Conservation (phyloP, 768 basidiomycete genomes). For the Leccinum olivaceopallidum region DNA sequence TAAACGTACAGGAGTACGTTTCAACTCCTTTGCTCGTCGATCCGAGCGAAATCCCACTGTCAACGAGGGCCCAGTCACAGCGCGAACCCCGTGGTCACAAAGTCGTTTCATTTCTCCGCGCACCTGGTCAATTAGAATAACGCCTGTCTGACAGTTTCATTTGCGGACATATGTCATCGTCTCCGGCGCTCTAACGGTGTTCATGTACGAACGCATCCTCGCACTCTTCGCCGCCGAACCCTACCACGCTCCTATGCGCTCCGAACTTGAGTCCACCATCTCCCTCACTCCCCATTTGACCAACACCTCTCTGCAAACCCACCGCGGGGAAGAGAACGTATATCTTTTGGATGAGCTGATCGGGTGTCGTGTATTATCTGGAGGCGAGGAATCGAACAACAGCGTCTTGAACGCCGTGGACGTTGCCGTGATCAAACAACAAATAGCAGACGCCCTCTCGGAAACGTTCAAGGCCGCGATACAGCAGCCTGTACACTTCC, state of each 20-base stretch:
- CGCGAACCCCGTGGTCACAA: conserved; percentile 51
- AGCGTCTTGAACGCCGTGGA: conserved; percentile 31
- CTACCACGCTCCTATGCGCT: conserved; percentile 51
- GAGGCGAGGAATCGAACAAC: conserved; percentile 23
- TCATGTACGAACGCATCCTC: conserved; percentile 78
- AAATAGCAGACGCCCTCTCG: conserved; percentile 64
- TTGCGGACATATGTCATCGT: conserved; percentile 86
- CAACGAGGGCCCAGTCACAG: conserved; percentile 16
- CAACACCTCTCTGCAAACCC: conserved; percentile 84
- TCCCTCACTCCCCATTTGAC: conserved; percentile 77
- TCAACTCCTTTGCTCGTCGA: conserved; percentile 75
- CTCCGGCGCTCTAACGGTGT: conserved; percentile 74
- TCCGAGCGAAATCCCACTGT: conserved; percentile 46
- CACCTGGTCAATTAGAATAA: conserved; percentile 11
- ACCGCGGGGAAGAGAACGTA: conserved; percentile 68
- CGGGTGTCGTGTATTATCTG: conserved; percentile 56
- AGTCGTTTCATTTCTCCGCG: conserved; percentile 39
- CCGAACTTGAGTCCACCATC: conserved; percentile 26
- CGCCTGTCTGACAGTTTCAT: conserved; percentile 69
- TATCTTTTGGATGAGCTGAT: conserved; percentile 78
- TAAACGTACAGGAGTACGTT: conserved; percentile 74
- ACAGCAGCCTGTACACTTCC: conserved; percentile 81
- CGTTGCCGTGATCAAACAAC: conserved; percentile 52
- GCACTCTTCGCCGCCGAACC: conserved; percentile 84
- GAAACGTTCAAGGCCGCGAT: conserved; percentile 88